Percentiles rank a stretch among this genome's conserved stretches.
phyloP scores from a whole-genome alignment of 2,329 filamentous ascomycete species.

The Cladophialophora chaetospira region DNA sequence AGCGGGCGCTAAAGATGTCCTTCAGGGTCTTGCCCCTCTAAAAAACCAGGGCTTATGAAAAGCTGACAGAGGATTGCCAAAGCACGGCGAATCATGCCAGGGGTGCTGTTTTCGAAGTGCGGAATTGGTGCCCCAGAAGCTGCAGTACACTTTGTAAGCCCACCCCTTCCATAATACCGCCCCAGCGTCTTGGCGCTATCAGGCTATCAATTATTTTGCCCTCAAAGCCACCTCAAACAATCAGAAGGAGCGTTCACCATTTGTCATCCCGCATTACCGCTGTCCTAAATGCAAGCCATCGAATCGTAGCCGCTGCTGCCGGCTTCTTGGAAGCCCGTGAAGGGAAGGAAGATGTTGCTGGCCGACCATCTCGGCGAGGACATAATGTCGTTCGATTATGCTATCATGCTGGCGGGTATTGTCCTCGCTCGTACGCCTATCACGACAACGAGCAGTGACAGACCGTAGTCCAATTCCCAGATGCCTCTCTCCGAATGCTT shows the following conservation, averaged over 20 bases:
- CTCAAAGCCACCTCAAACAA: background rate
- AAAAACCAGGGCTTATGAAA: no score
- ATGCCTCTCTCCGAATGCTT: background rate
- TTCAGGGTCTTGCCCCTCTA: no score
- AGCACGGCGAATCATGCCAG: slow-evolving; percentile 16
- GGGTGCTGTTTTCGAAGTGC: slow-evolving; percentile 9
- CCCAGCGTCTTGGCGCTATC: background rate
- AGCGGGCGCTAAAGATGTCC: no score
- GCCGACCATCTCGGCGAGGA: background rate
- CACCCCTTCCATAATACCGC: background rate
- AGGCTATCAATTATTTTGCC: background rate
- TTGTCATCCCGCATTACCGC: background rate
- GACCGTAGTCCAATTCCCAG: no score
- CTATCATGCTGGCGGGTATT: background rate
- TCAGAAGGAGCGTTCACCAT: background rate
- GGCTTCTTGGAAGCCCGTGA: no score
- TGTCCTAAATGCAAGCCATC: background rate
- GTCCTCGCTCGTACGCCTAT: slow-evolving; percentile 6
- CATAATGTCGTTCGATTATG: background rate
- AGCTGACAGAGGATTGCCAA: slow-evolving; percentile 27
- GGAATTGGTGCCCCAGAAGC: slow-evolving; percentile 10
- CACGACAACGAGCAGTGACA: background rate
- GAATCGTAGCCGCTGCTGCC: no score
- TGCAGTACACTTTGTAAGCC: slow-evolving; percentile 21
- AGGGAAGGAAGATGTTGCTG: no score